Conservation (phyloP, 495 filamentous ascomycete species). For the Thozetella sp. region DNA sequence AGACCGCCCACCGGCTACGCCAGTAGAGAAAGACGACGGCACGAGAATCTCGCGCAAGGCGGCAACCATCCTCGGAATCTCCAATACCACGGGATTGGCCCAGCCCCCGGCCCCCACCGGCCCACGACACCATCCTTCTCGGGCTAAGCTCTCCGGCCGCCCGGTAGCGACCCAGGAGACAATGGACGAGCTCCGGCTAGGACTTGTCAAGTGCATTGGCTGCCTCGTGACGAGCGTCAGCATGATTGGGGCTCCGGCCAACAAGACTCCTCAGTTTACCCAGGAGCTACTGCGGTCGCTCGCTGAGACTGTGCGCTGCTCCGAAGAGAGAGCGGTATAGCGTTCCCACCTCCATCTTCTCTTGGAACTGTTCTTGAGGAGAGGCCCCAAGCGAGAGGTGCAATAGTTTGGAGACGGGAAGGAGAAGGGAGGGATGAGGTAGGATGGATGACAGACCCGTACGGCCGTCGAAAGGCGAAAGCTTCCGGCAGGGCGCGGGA, state of each 20-base stretch:
- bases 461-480: too few relatives aligned
- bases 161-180: background rate
- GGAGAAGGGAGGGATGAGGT: too few relatives aligned
- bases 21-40: background rate
- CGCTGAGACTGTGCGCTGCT: background rate
- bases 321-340: background rate
- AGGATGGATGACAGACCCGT: too few relatives aligned
- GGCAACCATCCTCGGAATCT: slow-evolving; percentile 5
- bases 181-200: background rate
- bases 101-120: background rate
- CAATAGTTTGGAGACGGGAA: too few relatives aligned
- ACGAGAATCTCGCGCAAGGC: background rate
- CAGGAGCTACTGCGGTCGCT: slow-evolving; percentile 1
- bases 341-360: too few relatives aligned
- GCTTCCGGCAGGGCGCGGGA: too few relatives aligned
- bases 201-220: background rate
- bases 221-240: background rate
- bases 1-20: background rate
- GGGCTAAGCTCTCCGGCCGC: background rate
- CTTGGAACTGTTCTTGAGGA: too few relatives aligned
- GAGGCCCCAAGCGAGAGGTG: too few relatives aligned
- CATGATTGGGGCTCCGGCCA: background rate
- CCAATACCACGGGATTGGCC: background rate
- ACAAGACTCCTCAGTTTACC: background rate
- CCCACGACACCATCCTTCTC: background rate